Evolutionary conservation across 1,284 basidiomycete species (phyloP), one percentile per base, ranked within the genome.

Genomic region (Rhodotorula sp.): DNA sequence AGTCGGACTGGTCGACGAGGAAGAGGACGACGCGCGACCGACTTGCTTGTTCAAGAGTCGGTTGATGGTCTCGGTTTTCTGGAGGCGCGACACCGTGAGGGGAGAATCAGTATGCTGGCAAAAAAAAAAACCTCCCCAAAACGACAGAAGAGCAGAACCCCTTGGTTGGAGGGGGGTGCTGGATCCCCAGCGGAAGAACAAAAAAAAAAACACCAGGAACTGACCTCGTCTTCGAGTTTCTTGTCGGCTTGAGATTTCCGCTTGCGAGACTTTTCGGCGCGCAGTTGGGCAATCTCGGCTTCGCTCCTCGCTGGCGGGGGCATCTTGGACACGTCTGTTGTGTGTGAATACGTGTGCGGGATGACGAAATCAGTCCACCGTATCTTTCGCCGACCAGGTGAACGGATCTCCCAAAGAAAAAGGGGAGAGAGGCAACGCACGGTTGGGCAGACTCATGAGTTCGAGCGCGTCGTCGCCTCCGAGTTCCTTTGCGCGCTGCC

Each of bases 21-120:
- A 42, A 3, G 66, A 45, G 30, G 57, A 53, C 24, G 66, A 56
- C 42, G 56, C 46, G 33, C 70, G 68, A 10, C 72, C 74, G 58
- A 75, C 70, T 48, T 64, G 70, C 64, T 75, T 75, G 30, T 75
- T 75, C 20, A 75, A 64, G n/a, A 75, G 59, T 17, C 74, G 69
- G 54, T 74, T 74, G 72, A 75, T 73, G 22, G 74, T 75, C 46
- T 75, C 74, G 55, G 67, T 75, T 68, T 75, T 75, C 66, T 72
- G 53, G 14, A 44, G 20, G 15, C 14, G 44, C 26, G 37, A 7
- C 8, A 17, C 37, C 24, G n/a, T 26, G 29, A 8, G 22, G 48
- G 20, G 10, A 24, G 42, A 15, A 10, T 26, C 20, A 30, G 37
- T 42, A 42, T 37, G 37, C 4, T 33, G 33, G 33, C 33, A 4